These are phyloP conservation scores for Leucosporidium creatinivorum DNA, from an alignment of 768 basidiomycete species.

Conservation along the genomic window DNA sequence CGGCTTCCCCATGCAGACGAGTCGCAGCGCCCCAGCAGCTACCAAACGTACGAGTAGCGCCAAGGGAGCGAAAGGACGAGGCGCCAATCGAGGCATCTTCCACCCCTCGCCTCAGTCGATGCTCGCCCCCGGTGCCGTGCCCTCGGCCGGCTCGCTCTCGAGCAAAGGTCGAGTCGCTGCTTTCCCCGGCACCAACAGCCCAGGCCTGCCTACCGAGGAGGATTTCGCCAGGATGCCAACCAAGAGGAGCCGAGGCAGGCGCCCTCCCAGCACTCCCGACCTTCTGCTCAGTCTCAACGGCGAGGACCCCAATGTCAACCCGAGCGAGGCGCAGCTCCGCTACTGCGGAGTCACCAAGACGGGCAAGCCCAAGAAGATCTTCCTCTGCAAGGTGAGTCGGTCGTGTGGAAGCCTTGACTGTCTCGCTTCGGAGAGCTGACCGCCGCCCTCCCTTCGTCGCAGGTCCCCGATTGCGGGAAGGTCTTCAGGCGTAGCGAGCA, in stretches of 20 bases:
- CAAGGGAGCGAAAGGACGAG: background rate
- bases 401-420: too few relatives aligned
- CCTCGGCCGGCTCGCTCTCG: constrained; percentile 3
- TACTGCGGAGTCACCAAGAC: constrained; percentile 31
- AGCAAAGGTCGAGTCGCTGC: background rate
- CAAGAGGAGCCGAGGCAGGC: constrained; percentile 29
- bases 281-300: constrained; percentile 2
- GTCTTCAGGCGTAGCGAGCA: constrained; percentile 84
- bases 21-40: background rate
- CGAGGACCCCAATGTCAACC: constrained; percentile 8
- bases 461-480: constrained; percentile 73
- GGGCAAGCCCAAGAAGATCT: constrained; percentile 31
- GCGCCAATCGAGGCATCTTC: constrained; percentile 4
- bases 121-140: constrained; percentile 12
- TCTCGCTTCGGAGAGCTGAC: background rate
- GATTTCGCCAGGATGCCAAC: constrained; percentile 26
- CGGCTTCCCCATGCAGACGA: background rate
- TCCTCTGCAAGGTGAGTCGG: constrained; percentile 15
- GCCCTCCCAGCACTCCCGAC: constrained; percentile 18
- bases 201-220: background rate
- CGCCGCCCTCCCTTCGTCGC: constrained; percentile 47
- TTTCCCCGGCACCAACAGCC: constrained; percentile 17
- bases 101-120: constrained; percentile 28
- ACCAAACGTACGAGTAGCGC: background rate
- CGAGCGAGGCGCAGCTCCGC: constrained; percentile 18